phyloP scores from a whole-genome alignment of 495 filamentous ascomycete genomes.

The Rostrohypoxylon terebratum region DNA sequence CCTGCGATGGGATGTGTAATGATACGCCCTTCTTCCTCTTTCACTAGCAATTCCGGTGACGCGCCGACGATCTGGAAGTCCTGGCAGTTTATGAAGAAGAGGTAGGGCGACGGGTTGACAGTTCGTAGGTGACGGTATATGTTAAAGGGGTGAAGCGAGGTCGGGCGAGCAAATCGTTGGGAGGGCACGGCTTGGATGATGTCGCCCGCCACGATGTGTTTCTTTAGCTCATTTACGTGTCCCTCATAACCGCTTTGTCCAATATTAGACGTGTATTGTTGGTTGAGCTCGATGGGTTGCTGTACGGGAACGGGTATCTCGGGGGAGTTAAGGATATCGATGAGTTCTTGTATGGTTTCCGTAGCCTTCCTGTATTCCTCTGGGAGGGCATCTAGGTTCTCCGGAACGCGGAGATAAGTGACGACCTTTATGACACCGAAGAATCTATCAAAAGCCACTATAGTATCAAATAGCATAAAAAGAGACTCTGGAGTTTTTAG shows the following conservation, averaged over 20 bases:
- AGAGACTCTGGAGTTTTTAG: constrained; percentile 89
- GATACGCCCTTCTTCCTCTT: constrained; percentile 85
- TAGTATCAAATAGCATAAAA: constrained; percentile 98
- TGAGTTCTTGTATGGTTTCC: constrained; percentile 69
- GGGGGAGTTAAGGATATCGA: constrained; percentile 74
- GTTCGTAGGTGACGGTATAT: constrained; percentile 96
- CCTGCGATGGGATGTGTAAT: constrained; percentile 98
- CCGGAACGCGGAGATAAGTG: constrained; percentile 80
- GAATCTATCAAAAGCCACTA: constrained; percentile 95
- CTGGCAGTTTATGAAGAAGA: constrained; percentile 93
- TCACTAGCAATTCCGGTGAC: constrained; percentile 92
- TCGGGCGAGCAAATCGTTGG: constrained; percentile 90
- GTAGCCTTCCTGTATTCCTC: constrained; percentile 74
- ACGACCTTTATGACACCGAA: constrained; percentile 92
- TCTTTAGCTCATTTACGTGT: constrained; percentile 83
- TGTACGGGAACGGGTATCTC: constrained; percentile 83
- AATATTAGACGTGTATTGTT: constrained; percentile 93
- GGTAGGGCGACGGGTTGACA: constrained; percentile 94
- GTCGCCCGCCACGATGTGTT: constrained; percentile 89
- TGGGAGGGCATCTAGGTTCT: constrained; percentile 56
- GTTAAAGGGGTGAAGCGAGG: constrained; percentile 94
- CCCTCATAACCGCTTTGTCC: constrained; percentile 86
- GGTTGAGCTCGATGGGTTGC: constrained; percentile 73
- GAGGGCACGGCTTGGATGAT: constrained; percentile 98
- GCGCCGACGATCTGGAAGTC: constrained; percentile 96